These are phyloP conservation scores for Aspergillus nomiae DNA, from an alignment of 2,329 filamentous ascomycete species.

Conservation along the genomic window DNA sequence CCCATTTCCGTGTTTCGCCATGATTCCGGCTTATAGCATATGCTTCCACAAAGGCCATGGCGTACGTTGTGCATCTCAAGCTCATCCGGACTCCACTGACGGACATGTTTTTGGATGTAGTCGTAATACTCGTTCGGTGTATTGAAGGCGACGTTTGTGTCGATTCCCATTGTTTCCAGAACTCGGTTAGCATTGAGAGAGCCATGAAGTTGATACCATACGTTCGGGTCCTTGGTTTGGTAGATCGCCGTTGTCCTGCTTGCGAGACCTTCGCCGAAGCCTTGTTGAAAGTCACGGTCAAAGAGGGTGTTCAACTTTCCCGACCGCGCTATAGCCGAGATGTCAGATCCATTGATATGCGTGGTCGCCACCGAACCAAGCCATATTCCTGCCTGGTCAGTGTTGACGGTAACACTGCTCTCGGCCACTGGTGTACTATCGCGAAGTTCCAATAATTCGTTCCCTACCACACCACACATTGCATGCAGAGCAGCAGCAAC, in stretches of 20 bases:
- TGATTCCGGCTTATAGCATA: conserved; percentile 47
- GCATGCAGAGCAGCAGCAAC: conserved; percentile 47
- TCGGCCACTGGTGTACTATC: conserved; percentile 17
- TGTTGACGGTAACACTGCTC: conserved; percentile 45
- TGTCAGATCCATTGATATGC: conserved; percentile 41
- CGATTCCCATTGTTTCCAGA: conserved; percentile 50
- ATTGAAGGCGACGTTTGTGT: conserved; percentile 28
- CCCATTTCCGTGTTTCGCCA: conserved; percentile 51
- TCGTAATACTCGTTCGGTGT: conserved; percentile 20
- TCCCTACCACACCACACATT: conserved; percentile 47
- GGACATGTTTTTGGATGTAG: conserved; percentile 32
- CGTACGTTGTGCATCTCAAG: conserved; percentile 46
- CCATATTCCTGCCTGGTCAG: conserved; percentile 51
- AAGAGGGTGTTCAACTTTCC: conserved; percentile 32
- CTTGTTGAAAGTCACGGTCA: conserved; percentile 43
- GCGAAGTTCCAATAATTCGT: conserved; percentile 39
- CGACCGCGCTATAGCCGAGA: conserved; percentile 30
- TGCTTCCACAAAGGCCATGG: conserved; percentile 47
- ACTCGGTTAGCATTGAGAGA: conserved; percentile 49
- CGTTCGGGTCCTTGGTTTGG: conserved; percentile 47
- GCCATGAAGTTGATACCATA: conserved; percentile 56
- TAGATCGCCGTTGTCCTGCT: conserved; percentile 51
- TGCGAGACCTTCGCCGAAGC: conserved; percentile 36
- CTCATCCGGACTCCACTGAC: conserved; percentile 42
- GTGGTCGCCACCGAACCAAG: conserved; percentile 44